Percentiles rank a stretch among this genome's conserved stretches.
Evolutionary conservation across 148 eudicot genomes (phyloP).

Genomic region (Limonium bicolor): DNA sequence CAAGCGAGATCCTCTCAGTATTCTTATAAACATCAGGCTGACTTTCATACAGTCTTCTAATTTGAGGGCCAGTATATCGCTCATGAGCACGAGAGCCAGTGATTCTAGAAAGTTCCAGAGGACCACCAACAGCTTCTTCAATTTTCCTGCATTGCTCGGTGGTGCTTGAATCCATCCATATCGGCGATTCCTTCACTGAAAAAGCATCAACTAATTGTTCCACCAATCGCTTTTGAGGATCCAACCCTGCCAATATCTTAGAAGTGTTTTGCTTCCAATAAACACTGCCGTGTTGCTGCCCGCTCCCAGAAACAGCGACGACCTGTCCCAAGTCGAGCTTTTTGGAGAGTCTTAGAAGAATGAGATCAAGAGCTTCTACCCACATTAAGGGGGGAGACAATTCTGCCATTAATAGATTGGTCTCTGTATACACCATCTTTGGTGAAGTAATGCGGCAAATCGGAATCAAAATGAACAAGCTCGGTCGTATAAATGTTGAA

Average conservation of each 20-base stretch:
- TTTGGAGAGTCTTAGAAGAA: constrained; percentile 41
- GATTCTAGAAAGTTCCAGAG: constrained; percentile 59
- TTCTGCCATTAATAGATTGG: constrained; percentile 47
- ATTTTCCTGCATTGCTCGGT: constrained; percentile 84
- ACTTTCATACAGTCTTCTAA: constrained; percentile 58
- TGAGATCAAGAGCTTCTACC: constrained; percentile 83
- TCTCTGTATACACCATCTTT: constrained; percentile 88
- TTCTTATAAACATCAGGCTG: constrained; percentile 45
- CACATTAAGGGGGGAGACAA: constrained; percentile 90
- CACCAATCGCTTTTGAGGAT: constrained; percentile 35
- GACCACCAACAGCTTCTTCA: constrained; percentile 83
- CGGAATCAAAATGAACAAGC: constrained; percentile 61
- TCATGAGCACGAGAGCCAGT: constrained; percentile 87
- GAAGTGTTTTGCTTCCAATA: constrained; percentile 72
- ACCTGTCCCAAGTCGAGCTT: constrained; percentile 56
- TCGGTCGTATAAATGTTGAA: constrained; percentile 46
- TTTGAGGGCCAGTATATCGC: constrained; percentile 79
- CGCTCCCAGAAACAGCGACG: constrained; percentile 81
- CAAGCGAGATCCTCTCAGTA: constrained; percentile 88
- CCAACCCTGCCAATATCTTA: constrained; percentile 37
- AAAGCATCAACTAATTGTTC: constrained; percentile 64
- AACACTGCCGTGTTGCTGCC: constrained; percentile 95
- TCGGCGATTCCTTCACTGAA: constrained; percentile 59
- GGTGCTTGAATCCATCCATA: constrained; percentile 97
- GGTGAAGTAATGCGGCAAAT: constrained; percentile 79